Evolutionary conservation across 495 filamentous ascomycete genomes (phyloP), one percentile per base, ranked within the genome.

Genomic region (Cairneyella variabilis): DNA sequence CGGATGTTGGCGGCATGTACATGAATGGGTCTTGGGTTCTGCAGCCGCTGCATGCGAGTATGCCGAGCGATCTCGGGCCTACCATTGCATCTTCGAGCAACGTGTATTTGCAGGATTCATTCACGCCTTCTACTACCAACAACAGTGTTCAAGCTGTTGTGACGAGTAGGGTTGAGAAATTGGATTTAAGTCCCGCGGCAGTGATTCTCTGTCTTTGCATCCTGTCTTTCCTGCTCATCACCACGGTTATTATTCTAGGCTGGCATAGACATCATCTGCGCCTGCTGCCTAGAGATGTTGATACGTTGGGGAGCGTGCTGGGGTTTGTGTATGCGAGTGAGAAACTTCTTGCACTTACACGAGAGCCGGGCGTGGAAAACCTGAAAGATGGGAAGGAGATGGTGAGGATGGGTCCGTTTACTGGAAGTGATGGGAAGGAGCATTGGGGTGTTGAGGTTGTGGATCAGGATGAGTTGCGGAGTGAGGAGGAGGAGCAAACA

Each of bases 171-270:
- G 64, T 69, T 10, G 62, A 67, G 22, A 38, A 67, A 1, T 48
- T 72, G 1, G 59, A 62, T 14, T 66, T 72, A 59, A 65, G 61
- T 26, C 50, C 47, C 5, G 53, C 63, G 16, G 67, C 69, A 0
- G 67, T 69, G 20, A 66, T 66, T 57, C 57, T 73, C 21, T 70
- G 66, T 43, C 58, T 73, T 41, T 28, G 48, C 12, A 71, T 73
- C 37, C 57, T 71, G 23, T 54, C n/a, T 1, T 68, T 69, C 54
- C 52, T 73, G 12, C 57, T 67, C 25, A 26, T 69, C 3, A 62
- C 61, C 0, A 65, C 56, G 0, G 48, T 64, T 16, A 40, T 70
- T 4, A 51, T 70, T 51, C 1, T 43, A 58, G 20, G 55, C 26
- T 36, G 40, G 0, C 43, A 48, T 3, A 42, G 41, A 40, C n/a